Evolutionary conservation across 139 green algal genomes (phyloP).

Genomic region (Auxenochlorella pyrenoidosa): DNA sequence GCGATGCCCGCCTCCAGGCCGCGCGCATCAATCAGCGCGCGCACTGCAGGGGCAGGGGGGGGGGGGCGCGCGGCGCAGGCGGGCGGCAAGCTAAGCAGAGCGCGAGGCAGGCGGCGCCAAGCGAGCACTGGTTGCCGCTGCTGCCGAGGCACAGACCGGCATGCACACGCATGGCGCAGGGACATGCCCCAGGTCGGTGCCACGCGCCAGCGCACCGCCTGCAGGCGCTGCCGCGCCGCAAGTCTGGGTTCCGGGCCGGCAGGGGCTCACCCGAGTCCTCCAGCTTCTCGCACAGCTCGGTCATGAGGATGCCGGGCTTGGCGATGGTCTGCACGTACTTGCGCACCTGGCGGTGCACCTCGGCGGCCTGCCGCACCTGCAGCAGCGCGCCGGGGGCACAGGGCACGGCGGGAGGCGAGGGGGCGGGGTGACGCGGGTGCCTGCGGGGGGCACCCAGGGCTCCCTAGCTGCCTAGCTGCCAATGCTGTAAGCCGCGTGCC

Average conservation of each 20-base stretch:
- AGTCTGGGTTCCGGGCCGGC: too few species aligned
- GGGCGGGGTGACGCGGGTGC: neutral
- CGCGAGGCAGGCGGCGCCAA: neutral
- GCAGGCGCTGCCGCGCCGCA: too few species aligned
- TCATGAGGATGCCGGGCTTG: constrained; percentile 93
- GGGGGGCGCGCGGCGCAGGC: neutral
- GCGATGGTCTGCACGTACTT: constrained; percentile 87
- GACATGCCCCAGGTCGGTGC: neutral
- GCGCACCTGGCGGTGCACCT: constrained; percentile 96
- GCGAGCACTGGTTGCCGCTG: too few species aligned
- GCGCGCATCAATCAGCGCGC: constrained; percentile 90
- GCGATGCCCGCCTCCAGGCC: constrained; percentile 93
- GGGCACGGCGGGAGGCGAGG: too few species aligned
- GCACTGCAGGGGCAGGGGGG: constrained; percentile 46
- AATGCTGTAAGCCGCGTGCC: too few species aligned
- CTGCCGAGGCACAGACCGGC: too few species aligned
- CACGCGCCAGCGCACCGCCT: too few species aligned
- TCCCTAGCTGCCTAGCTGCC: too few species aligned
- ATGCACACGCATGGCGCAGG: too few species aligned
- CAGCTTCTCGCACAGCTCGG: constrained; percentile 94
- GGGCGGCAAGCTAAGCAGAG: neutral
- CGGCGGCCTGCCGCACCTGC: constrained; percentile 81
- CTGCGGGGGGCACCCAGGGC: too few species aligned
- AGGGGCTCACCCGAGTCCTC: constrained; percentile 71
- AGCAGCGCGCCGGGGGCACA: neutral